Evolutionary conservation across 2,329 filamentous ascomycete genomes (phyloP).

Genomic region (Sarocladiaceae sp.): DNA sequence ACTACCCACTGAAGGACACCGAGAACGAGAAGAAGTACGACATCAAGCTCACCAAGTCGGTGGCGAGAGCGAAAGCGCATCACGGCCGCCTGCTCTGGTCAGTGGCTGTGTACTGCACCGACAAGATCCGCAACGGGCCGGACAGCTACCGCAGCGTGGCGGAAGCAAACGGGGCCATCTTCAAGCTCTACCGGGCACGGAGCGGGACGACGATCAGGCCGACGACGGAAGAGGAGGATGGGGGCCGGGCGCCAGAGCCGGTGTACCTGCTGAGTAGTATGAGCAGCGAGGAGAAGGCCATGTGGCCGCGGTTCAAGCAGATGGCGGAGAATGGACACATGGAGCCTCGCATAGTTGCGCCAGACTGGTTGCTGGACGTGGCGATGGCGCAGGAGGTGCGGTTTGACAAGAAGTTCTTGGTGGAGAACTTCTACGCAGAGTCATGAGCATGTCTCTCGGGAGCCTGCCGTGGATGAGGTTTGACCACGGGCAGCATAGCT

Average conservation of each 20-base stretch:
- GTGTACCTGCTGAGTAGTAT: conserved; percentile 77
- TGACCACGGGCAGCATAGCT: not conserved
- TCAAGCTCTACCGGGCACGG: conserved; percentile 68
- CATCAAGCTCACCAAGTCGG: conserved; percentile 61
- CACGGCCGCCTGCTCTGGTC: conserved; percentile 67
- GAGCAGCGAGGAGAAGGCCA: conserved; percentile 57
- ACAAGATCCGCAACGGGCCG: conserved; percentile 70
- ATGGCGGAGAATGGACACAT: conserved; percentile 75
- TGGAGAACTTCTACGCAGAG: conserved; percentile 33
- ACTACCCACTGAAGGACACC: conserved; percentile 64
- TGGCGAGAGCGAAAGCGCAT: conserved; percentile 68
- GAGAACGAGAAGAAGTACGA: conserved; percentile 66
- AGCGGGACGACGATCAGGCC: conserved; percentile 61
- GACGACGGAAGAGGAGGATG: conserved; percentile 58
- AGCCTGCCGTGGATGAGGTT: not conserved
- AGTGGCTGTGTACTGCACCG: conserved; percentile 78
- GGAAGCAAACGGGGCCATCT: conserved; percentile 80
- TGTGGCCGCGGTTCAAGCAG: conserved; percentile 76
- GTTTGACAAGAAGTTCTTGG: conserved; percentile 58
- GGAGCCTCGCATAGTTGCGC: conserved; percentile 70
- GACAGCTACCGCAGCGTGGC: conserved; percentile 84
- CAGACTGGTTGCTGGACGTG: conserved; percentile 86
- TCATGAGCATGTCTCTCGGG: not conserved
- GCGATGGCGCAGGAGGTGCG: conserved; percentile 80
- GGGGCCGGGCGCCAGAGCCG: conserved; percentile 57